Evolutionary conservation across 805 yeast genomes (phyloP), one percentile per base, ranked within the genome.

Genomic region (Candida dendrica): DNA sequence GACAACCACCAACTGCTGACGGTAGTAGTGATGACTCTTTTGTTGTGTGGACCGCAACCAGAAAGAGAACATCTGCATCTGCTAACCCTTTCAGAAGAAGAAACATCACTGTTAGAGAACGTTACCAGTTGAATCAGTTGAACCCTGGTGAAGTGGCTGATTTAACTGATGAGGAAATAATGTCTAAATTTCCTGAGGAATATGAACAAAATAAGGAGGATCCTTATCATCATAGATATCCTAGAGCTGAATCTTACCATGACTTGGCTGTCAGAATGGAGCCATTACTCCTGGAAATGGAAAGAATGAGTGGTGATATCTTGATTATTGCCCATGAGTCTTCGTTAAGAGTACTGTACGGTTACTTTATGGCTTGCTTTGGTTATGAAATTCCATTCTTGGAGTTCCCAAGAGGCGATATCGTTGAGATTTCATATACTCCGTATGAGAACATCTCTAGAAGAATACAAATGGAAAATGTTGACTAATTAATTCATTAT

Each of bases 181-280:
- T 71, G 49, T 58, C 59, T 32, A 67, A 68, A 47, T 87, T 68
- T 56, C 93, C 95, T 0, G 72, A 69, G 2, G 96, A 90, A 49
- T 84, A 73, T 57, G 72, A 68, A 46, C 79, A 74, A 51, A 84
- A 79, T 56, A 42, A 64, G 43, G 63, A 69, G 45, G 97, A 91
- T 59, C 96, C 96, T 2, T 93, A 93, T 58, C 97, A 93, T 63
- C 91, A 84, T 58, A 71, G 98, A 45, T 93, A 77, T 58, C 86
- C 96, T 3, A 72, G 98, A 39, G 88, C 95, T 0, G 99, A 93
- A 65, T 85, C 95, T 39, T 93, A 89, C 58, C 98, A 93, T 63
- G 99, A 93, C 62, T 72, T 93, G 43, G 98, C 98, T 0, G 83
- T 93, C 31, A 79, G 96, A 52, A 75, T 93, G 65, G 98, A 93